Conservation (phyloP, 2,329 filamentous ascomycete genomes). For the Coniella vitis region DNA sequence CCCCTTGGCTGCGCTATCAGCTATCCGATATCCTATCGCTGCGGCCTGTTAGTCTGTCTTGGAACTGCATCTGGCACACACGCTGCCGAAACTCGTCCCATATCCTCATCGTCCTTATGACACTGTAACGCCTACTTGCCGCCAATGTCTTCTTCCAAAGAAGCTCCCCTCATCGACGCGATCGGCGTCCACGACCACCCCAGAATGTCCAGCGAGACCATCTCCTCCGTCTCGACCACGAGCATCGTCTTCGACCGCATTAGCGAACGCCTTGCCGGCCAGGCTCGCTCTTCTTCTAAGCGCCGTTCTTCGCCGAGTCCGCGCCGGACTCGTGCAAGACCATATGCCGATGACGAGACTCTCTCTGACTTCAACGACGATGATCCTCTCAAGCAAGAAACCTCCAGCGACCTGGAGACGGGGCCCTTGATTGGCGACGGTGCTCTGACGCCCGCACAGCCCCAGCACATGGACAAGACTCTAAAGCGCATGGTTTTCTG, state of each 20-base stretch:
- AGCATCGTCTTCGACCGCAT: conserved; percentile 77
- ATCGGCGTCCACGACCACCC: conserved; percentile 8
- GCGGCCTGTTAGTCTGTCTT: background rate
- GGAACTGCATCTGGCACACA: background rate
- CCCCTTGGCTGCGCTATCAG: no score
- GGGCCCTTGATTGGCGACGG: conserved; percentile 43
- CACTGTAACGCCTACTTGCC: background rate
- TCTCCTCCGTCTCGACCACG: conserved; percentile 75
- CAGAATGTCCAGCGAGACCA: conserved; percentile 49
- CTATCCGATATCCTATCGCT: no score
- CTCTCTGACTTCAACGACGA: conserved; percentile 37
- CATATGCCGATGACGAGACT: conserved; percentile 23
- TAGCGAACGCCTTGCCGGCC: conserved; percentile 42
- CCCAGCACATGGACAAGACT: conserved; percentile 57
- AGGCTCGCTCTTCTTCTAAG: conserved; percentile 18
- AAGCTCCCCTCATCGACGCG: conserved; percentile 8
- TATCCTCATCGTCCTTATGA: background rate
- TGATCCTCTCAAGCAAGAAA: conserved; percentile 37
- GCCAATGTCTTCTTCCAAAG: conserved; percentile 12
- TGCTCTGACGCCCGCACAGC: conserved; percentile 27
- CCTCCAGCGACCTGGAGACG: conserved; percentile 42
- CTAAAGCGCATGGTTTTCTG: conserved; percentile 58
- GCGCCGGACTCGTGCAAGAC: conserved; percentile 8
- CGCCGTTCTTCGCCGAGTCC: conserved; percentile 10
- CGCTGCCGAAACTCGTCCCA: background rate